phyloP scores from a whole-genome alignment of 2,329 filamentous ascomycete genomes.

The Alternaria rosae region DNA sequence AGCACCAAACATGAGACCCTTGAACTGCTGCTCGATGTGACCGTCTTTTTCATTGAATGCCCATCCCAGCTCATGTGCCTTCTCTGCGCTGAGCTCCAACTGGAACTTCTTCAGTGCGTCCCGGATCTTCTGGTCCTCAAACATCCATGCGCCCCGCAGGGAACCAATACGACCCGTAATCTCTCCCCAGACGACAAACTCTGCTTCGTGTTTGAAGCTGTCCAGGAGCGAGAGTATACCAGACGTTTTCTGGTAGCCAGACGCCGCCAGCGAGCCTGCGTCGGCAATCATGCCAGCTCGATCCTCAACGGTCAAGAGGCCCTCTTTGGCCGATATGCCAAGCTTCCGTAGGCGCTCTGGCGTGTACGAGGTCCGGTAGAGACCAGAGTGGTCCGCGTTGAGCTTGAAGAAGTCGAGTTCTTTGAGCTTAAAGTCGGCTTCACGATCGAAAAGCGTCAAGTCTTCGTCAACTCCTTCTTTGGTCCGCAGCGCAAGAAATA shows the following conservation, averaged over 20 bases:
- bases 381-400: slow-evolving; percentile 91
- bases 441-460: slow-evolving; percentile 74
- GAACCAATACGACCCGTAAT: slow-evolving; percentile 79
- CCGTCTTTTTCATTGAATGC: slow-evolving; percentile 82
- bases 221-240: slow-evolving; percentile 85
- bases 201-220: slow-evolving; percentile 79
- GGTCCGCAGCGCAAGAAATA: slow-evolving; percentile 85
- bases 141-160: slow-evolving; percentile 87
- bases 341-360: slow-evolving; percentile 86
- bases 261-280: slow-evolving; percentile 85
- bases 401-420: slow-evolving; percentile 93
- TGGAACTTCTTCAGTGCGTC: slow-evolving; percentile 86
- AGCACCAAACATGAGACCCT: slow-evolving; percentile 84
- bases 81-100: slow-evolving; percentile 75
- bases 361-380: slow-evolving; percentile 89
- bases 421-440: slow-evolving; percentile 78
- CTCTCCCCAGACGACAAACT: slow-evolving; percentile 96
- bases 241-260: slow-evolving; percentile 93
- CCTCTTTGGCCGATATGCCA: slow-evolving; percentile 81
- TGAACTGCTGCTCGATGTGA: slow-evolving; percentile 93
- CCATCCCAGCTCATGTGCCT: slow-evolving; percentile 90
- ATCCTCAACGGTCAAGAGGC: slow-evolving; percentile 85
- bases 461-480: slow-evolving; percentile 83
- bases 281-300: slow-evolving; percentile 91
- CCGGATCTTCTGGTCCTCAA: slow-evolving; percentile 76